Evolutionary conservation across 139 green algal species (phyloP), one percentile per base, ranked within the genome.

Genomic region (Micromonas pusilla): DNA sequence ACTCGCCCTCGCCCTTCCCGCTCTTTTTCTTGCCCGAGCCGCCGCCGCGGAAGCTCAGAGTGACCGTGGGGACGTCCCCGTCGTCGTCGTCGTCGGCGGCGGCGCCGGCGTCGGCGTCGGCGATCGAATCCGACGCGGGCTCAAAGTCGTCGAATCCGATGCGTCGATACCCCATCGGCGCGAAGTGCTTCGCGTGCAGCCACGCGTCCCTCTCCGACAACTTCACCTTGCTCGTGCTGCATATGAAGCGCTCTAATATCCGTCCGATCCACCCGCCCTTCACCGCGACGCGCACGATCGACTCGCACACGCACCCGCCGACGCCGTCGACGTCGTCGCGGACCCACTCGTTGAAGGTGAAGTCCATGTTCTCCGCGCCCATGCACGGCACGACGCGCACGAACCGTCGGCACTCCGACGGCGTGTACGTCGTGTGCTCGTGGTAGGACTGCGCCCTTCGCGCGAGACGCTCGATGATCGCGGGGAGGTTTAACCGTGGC

Each of bases 161-260:
- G 54, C 54, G n/a, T 31, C 26, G 26, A 65, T 31, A 65, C 54
- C 2, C 63, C 31, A 39, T 70, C 2, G 9, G 19, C 21, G 36
- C 20, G 3, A 34, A 3, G 4, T 62, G 30, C 37, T 30, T n/a
- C 26, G n/a, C 20, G n/a, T 33, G 16, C 21, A 75, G 34, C 34
- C 33, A 75, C 68, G 37, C 68, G 68, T 75, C 68, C 2, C 68
- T 34, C 26, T 75, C 26, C 36, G 5, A 34, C 19, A 75, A n/a
- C 38, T 75, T 75, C 53, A 36, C 23, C 38, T 28, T 2, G 5
- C 3, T 38, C 33, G 31, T 38, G 4, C 36, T n/a, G n/a, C 52
- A 64, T 63, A 75, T 63, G 34, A 38, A 75, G 13, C 30, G 0
- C 30, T 75, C 68, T 3, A 75, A 36, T 36, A 63, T 36, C 0